A percentile compares a stretch with the other conserved stretches of the same genome.
Conservation (phyloP, 1,139 yeast genomes). For the Sugiyamaella xylanicola region DNA sequence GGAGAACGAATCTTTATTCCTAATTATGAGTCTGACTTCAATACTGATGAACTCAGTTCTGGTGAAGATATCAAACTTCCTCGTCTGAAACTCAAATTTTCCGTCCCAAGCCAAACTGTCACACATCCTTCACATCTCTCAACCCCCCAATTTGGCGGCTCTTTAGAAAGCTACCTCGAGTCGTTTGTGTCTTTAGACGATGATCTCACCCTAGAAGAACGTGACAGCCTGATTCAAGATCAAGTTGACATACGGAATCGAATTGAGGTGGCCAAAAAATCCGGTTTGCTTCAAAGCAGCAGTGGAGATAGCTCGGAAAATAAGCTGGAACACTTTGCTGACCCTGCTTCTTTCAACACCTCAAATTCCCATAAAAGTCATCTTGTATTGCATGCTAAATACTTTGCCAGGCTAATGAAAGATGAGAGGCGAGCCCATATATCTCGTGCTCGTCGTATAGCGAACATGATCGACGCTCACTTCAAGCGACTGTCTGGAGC, state of each 20-base stretch:
- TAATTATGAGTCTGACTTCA: slow-evolving; percentile 18
- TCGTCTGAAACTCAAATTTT: slow-evolving; percentile 14
- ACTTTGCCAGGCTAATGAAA: slow-evolving; percentile 69
- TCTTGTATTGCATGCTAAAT: slow-evolving; percentile 71
- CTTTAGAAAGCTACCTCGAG: slow-evolving; percentile 49
- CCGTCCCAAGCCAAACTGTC: slow-evolving; percentile 13
- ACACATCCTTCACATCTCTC: slow-evolving; percentile 75
- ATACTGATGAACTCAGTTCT: slow-evolving; percentile 21
- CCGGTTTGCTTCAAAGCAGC: slow-evolving; percentile 46
- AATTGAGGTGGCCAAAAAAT: slow-evolving; percentile 57
- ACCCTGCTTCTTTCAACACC: slow-evolving; percentile 42
- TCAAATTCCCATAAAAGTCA: slow-evolving; percentile 65
- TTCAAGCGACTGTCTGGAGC: slow-evolving; percentile 87
- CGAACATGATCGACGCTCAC: slow-evolving; percentile 83
- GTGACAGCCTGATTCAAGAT: slow-evolving; percentile 51
- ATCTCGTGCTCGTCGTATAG: slow-evolving; percentile 69
- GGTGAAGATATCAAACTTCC: slow-evolving; percentile 17
- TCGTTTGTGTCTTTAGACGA: slow-evolving; percentile 64
- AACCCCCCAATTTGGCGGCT: slow-evolving; percentile 46
- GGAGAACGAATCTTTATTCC: slow-evolving; percentile 15
- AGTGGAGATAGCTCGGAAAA: slow-evolving; percentile 35
- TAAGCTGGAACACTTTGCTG: slow-evolving; percentile 43
- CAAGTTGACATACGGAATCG: slow-evolving; percentile 49
- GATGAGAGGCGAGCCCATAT: slow-evolving; percentile 68
- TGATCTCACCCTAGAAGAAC: slow-evolving; percentile 50